Conservation (phyloP, 192 early-diverging fungal species). For the Rhizoclosmatium globosum region DNA sequence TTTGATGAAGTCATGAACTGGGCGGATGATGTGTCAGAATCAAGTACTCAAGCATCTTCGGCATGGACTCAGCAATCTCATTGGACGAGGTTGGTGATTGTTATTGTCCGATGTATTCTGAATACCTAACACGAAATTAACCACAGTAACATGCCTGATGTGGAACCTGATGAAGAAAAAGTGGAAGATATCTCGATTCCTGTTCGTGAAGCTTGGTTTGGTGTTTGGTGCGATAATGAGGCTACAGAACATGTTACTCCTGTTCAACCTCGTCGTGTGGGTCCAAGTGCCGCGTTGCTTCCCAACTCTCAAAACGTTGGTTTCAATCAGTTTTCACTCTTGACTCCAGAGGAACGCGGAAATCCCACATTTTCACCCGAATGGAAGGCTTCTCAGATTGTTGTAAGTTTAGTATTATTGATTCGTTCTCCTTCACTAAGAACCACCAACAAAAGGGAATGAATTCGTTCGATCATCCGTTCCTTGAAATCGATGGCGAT, state of each 20-base stretch:
- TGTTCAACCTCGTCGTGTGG: not conserved
- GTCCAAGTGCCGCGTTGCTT: not conserved
- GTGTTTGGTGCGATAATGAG: slow-evolving; percentile 35
- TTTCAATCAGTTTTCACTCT: slow-evolving; percentile 8
- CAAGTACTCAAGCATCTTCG: not conserved
- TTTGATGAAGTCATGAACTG: not conserved
- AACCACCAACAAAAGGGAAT: not conserved
- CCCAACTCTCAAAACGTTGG: slow-evolving; percentile 12
- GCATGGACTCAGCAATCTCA: not conserved
- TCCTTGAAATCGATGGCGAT: slow-evolving; percentile 22
- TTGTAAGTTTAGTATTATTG: not conserved
- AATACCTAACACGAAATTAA: not conserved
- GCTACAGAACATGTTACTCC: slow-evolving; percentile 16
- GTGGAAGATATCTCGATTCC: slow-evolving; percentile 8
- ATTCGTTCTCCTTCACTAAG: too few species aligned
- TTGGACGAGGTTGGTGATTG: slow-evolving; percentile 13
- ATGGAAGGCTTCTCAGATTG: slow-evolving; percentile 36
- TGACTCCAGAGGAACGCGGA: slow-evolving; percentile 23
- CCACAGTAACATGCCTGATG: slow-evolving; percentile 21
- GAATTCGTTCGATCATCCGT: slow-evolving; percentile 36
- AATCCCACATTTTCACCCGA: slow-evolving; percentile 33
- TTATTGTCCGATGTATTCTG: not conserved
- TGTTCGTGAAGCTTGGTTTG: slow-evolving; percentile 26
- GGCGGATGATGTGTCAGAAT: not conserved
- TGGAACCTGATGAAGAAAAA: not conserved